phyloP scores from a whole-genome alignment of 2,329 filamentous ascomycete genomes.

The Cladosporium oxysporum region DNA sequence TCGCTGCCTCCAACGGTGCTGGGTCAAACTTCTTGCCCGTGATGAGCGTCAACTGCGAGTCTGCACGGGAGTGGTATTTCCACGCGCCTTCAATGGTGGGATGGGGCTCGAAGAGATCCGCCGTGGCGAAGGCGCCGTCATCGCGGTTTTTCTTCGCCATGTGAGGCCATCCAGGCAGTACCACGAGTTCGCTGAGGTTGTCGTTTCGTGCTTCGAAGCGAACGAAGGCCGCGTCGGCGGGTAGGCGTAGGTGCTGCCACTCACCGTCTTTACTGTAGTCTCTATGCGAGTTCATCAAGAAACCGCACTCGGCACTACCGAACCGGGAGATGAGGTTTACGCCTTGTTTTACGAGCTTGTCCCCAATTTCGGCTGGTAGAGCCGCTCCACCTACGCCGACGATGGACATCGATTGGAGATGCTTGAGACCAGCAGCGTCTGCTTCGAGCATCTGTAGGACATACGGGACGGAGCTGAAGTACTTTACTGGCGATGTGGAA shows the following conservation, averaged over 20 bases:
- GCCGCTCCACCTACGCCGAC: conserved; percentile 67
- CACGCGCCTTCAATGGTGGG: conserved; percentile 55
- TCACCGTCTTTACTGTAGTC: conserved; percentile 56
- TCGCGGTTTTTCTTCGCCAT: conserved; percentile 59
- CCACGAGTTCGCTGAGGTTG: conserved; percentile 56
- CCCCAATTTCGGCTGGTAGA: conserved; percentile 54
- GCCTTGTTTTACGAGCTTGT: conserved; percentile 52
- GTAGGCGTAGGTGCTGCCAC: conserved; percentile 61
- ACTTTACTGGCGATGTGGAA: conserved; percentile 45
- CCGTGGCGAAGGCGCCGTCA: conserved; percentile 63
- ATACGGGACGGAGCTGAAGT: conserved; percentile 65
- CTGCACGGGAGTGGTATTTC: conserved; percentile 63
- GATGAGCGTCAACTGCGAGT: conserved; percentile 62
- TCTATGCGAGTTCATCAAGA: conserved; percentile 63
- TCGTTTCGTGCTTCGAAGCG: conserved; percentile 50
- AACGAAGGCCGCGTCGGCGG: conserved; percentile 38
- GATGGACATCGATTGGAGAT: conserved; percentile 57
- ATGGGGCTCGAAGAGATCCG: conserved; percentile 63
- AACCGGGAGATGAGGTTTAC: conserved; percentile 64
- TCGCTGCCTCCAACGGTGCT: conserved; percentile 58
- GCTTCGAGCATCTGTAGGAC: conserved; percentile 57
- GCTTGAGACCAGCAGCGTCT: conserved; percentile 43
- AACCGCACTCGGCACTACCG: conserved; percentile 67
- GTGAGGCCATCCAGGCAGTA: conserved; percentile 60
- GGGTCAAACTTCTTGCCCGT: conserved; percentile 72